Evolutionary conservation across 2,329 filamentous ascomycete genomes (phyloP), one percentile per base, ranked within the genome.

Genomic region (Neofusicoccum cordaticola): DNA sequence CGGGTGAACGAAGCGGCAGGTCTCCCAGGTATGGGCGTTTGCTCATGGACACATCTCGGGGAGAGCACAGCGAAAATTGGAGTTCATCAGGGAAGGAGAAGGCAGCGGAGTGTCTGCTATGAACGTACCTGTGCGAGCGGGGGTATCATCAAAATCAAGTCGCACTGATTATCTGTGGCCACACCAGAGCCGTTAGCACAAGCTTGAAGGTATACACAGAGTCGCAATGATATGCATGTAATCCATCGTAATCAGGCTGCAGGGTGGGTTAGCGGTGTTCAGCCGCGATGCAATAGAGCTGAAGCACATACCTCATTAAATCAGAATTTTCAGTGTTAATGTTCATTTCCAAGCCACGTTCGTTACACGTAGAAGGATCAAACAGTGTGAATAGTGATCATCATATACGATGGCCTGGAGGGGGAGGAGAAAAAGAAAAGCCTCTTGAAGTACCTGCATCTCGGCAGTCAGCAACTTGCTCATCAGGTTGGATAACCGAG

Each of bases 351-450:
- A 75, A 78, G 69, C 68, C 66, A 70, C 74, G 73, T 73, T 80
- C 79, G 78, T 81, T 82, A 82, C 77, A 75, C 73, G 78, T 75
- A 75, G 74, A 77, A 77, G 78, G 81, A 80, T 88, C 86, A 87
- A 86, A 88, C 85, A 88, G 86, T 88, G 86, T 88, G 86, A 88
- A 88, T 88, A 88, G 81, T 81, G 79, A 83, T 88, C 85, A 88
- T 88, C 86, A 87, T 87, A 71, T 75, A 67, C 71, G 75, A 78
- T 77, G 75, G 79, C 78, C 75, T 77, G 73, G 72, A 70, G 69
- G 71, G 69, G 68, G 66, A 64, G 64, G 68, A 22, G 31, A n/a
- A 27, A 34, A 7, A 31, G 66, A 70, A 62, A 67, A 61, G 67
- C 67, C 51, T 65, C 47, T 70, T 65, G 39, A 47, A 66, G 69